A percentile compares a stretch with the other conserved stretches of the same genome.
Conservation (phyloP, 352 stramenopile genomes). For the Globisporangium abappressorium region DNA sequence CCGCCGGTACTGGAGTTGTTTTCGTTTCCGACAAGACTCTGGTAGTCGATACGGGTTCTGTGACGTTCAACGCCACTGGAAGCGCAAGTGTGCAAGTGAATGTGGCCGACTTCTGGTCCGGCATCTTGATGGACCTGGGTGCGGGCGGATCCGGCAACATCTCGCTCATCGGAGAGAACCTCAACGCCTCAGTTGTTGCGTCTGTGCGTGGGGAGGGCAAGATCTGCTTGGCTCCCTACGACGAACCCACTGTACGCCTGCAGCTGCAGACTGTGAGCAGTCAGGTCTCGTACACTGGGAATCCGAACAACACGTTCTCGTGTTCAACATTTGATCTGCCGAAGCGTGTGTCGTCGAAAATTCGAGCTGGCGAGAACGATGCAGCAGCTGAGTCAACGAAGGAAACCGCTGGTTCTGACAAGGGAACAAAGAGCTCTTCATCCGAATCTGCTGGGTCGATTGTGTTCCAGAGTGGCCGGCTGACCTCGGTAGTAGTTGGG, state of each 20-base stretch:
- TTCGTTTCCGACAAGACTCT: background rate
- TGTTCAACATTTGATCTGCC: background rate
- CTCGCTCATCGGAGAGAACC: background rate
- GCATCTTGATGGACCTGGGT: background rate
- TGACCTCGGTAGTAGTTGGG: too few relatives aligned
- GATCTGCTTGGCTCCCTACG: background rate
- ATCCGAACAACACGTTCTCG: background rate
- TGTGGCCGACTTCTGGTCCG: background rate
- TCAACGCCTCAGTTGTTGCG: background rate
- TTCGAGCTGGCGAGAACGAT: background rate
- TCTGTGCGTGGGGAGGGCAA: background rate
- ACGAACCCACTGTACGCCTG: background rate
- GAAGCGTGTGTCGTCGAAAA: background rate
- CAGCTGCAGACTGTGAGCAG: background rate
- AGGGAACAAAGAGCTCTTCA: too few relatives aligned
- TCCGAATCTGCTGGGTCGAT: too few relatives aligned
- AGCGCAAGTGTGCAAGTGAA: background rate
- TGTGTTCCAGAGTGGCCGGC: too few relatives aligned
- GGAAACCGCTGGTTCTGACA: background rate
- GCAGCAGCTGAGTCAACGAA: background rate
- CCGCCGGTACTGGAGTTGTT: background rate
- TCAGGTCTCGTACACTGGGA: background rate
- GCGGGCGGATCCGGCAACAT: background rate
- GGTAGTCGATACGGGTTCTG: background rate
- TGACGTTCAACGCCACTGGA: background rate